Base-by-base conservation (phyloP, 352 stramenopile species). In the Globisporangium iwayamae region DNA sequence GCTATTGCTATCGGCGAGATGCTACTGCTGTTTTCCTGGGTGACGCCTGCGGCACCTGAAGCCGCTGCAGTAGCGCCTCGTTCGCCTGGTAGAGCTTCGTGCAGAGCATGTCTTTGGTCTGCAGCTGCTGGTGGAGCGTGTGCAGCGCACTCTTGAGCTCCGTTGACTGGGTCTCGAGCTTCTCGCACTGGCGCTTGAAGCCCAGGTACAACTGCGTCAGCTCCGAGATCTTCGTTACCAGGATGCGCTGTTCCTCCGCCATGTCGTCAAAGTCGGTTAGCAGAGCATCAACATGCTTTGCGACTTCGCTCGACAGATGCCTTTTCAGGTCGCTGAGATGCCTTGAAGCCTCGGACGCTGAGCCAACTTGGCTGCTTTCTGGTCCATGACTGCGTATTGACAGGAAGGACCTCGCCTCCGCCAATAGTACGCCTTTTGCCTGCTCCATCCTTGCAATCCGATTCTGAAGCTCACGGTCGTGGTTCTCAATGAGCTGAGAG, bases 81-180 rank as follows among this genome's bases (percentile, higher is more conserved):
- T 90, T 89, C 22, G 81, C 79, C 36, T 76, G 38, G 61, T 90
- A 89, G 18, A 90, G 45, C 55, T 89, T 85, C 56, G 79, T 87
- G 38, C 78, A 84, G 4, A 89, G 65, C 0, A 43, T 30, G 51
- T 89, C 79, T 30, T 90, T 90, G 22, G 60, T 64, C 46, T 84
- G 63, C 2, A 89, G 60, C 38, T 84, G 74, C 25, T 75, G 32
- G 11, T 85, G 65, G 6, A 88, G 48, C 2, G 56, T 77, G 41
- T 74, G 60, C 32, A 85, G 20, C 1, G 66, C 67, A 18, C 38
- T 66, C 50, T 73, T 65, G 1, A 85, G 68, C 14, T 85, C 78
- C 6, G 46, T 22, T 0, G 69, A 65, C 50, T 83, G 67, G 8
- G 48, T 68, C 61, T 87, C 75, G 22, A 87, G 63, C 13, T 71